Evolutionary conservation across 352 stramenopile genomes (phyloP).

Genomic region (Albugo laibachii): DNA sequence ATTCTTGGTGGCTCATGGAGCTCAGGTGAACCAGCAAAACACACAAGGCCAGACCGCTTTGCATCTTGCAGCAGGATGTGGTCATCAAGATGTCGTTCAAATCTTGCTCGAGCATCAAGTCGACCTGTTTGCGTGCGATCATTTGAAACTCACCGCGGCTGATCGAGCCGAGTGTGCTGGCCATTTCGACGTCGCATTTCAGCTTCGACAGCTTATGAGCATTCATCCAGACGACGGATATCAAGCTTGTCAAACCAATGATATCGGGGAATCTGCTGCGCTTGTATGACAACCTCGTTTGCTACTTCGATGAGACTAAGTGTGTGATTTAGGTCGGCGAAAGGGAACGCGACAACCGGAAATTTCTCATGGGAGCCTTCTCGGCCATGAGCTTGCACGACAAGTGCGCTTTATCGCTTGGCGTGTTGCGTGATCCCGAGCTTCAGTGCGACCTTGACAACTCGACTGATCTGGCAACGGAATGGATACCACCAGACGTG

Average conservation of each 20-base stretch:
- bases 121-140: conserved; percentile 40
- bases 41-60: conserved; percentile 65
- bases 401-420: conserved; percentile 67
- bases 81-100: conserved; percentile 38
- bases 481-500: conserved; percentile 37
- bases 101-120: conserved; percentile 37
- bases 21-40: conserved; percentile 68
- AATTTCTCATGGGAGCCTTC: conserved; percentile 62
- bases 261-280: conserved; percentile 2
- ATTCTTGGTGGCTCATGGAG: conserved; percentile 56
- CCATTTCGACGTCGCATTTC: conserved; percentile 21
- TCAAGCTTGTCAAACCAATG: neutral
- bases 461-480: conserved; percentile 4
- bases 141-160: conserved; percentile 44
- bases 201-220: conserved; percentile 23
- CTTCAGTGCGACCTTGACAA: neutral
- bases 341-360: conserved; percentile 68
- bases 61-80: conserved; percentile 65
- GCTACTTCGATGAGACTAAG: conserved; percentile 12
- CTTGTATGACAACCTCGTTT: conserved; percentile 20
- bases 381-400: conserved; percentile 79
- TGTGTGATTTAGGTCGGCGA: conserved; percentile 19
- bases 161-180: conserved; percentile 65
- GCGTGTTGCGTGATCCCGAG: conserved; percentile 38
- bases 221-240: neutral